These are phyloP conservation scores for Acacia melanoxylon DNA, from an alignment of 306 rosid genomes.

Conservation along the genomic window DNA sequence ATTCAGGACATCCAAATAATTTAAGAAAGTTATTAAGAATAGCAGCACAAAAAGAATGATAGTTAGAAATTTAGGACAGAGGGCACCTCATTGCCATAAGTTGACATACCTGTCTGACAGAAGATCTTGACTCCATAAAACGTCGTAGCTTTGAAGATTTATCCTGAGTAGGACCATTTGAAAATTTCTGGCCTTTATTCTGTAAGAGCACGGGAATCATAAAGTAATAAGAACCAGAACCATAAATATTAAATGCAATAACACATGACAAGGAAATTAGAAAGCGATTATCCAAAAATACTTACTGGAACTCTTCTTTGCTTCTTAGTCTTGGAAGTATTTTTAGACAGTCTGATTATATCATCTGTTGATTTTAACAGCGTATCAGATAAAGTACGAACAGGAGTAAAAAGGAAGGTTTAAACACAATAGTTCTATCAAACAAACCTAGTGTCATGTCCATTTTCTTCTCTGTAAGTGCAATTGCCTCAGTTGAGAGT, in stretches of 20 bases:
- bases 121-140: conserved; percentile 72
- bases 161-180: conserved; percentile 57
- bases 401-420: not conserved
- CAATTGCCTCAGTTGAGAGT: conserved; percentile 68
- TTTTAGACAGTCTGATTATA: conserved; percentile 82
- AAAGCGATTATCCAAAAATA: not conserved
- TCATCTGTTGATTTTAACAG: conserved; percentile 51
- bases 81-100: not conserved
- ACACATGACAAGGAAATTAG: not conserved
- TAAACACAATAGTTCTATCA: not conserved
- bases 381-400: not conserved
- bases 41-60: not conserved
- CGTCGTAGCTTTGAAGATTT: conserved; percentile 54
- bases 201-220: conserved; percentile 26
- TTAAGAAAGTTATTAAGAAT: not conserved
- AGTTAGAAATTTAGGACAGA: not conserved
- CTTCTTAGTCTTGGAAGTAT: conserved; percentile 36
- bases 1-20: not conserved
- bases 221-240: not conserved
- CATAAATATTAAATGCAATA: not conserved
- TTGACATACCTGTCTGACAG: conserved; percentile 74
- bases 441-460: conserved; percentile 81
- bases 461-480: conserved; percentile 97
- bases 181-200: conserved; percentile 64
- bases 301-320: conserved; percentile 63